Conservation (phyloP, 1,284 basidiomycete genomes). For the Wolfiporia cocos region DNA sequence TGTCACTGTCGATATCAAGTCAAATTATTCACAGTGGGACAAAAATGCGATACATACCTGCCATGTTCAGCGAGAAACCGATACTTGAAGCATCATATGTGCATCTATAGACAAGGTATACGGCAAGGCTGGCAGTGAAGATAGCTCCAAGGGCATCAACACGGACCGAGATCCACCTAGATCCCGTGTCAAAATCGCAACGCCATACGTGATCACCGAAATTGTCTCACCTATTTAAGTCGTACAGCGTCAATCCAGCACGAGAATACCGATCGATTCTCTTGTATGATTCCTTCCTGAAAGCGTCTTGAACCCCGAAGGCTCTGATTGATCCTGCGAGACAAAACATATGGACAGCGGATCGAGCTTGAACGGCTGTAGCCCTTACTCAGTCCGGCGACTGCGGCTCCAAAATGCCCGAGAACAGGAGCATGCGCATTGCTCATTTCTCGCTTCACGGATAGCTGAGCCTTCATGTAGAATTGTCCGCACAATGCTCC, state of each 20-base stretch:
- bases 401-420: conserved; percentile 65
- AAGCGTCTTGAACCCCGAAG: conserved; percentile 44
- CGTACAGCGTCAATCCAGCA: conserved; percentile 42
- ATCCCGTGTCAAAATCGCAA: not conserved
- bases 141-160: conserved; percentile 45
- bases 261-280: conserved; percentile 44
- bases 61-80: conserved; percentile 47
- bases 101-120: conserved; percentile 44
- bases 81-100: conserved; percentile 37
- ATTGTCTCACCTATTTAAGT: conserved; percentile 39
- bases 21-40: not conserved
- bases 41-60: conserved; percentile 24
- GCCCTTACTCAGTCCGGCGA: conserved; percentile 52
- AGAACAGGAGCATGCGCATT: conserved; percentile 64
- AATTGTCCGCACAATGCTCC: conserved; percentile 45
- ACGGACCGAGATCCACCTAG: conserved; percentile 20
- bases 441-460: conserved; percentile 73
- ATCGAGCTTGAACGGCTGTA: not conserved
- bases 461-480: conserved; percentile 69
- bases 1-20: conserved; percentile 28
- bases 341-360: not conserved
- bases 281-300: conserved; percentile 37
- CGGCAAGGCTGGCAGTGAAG: conserved; percentile 47
- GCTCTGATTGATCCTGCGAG: conserved; percentile 53
- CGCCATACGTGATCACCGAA: conserved; percentile 6